Evolutionary conservation across 2,329 filamentous ascomycete species (phyloP).

Genomic region (Ophiostoma montium): DNA sequence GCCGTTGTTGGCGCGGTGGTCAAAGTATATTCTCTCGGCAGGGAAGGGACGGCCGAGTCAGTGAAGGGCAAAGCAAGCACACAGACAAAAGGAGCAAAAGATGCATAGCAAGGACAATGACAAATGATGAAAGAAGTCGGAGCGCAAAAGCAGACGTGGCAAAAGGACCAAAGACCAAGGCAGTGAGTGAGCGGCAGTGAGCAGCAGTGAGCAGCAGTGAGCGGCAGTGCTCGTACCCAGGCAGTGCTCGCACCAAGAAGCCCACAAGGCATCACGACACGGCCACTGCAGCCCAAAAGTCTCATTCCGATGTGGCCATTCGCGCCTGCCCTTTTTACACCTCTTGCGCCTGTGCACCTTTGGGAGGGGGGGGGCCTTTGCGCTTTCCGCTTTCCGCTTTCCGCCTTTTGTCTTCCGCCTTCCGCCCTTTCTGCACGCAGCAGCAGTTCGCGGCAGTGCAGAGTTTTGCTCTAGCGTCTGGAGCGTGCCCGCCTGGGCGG

Average conservation of each 20-base stretch:
- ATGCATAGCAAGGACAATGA: too few relatives aligned
- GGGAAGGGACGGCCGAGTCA: constrained; percentile 11
- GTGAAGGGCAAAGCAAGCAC: constrained; percentile 12
- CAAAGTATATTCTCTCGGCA: constrained; percentile 7
- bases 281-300: not conserved
- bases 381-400: too few relatives aligned
- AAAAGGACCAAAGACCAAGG: too few relatives aligned
- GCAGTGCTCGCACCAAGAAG: too few relatives aligned
- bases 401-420: not conserved
- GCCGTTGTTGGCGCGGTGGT: not conserved
- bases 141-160: too few relatives aligned
- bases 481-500: not conserved
- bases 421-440: not conserved
- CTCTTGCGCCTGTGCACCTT: not conserved
- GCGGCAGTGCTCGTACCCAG: too few relatives aligned
- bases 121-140: too few relatives aligned
- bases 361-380: too few relatives aligned
- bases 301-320: not conserved
- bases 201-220: too few relatives aligned
- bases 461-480: not conserved
- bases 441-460: not conserved
- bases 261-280: not conserved
- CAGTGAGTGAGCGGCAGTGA: too few relatives aligned
- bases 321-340: constrained; percentile 1
- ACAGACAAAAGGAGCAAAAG: not conserved